phyloP scores from a whole-genome alignment of 768 basidiomycete species.

The Lentinula boryana region DNA sequence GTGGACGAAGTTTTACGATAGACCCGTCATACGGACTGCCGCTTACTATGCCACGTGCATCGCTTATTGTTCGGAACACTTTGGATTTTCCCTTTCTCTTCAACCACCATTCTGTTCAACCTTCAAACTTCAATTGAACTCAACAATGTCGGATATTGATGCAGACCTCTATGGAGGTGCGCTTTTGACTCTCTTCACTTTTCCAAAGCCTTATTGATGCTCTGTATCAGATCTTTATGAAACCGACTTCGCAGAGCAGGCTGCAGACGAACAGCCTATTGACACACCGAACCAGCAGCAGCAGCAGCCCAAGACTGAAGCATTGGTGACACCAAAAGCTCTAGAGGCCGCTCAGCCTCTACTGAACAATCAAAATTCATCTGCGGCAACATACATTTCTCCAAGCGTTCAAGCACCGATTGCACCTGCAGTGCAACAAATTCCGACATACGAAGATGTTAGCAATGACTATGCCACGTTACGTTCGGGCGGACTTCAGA shows the following conservation, averaged over 20 bases:
- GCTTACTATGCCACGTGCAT: neutral
- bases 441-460: slow-evolving; percentile 69
- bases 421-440: slow-evolving; percentile 73
- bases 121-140: slow-evolving; percentile 11
- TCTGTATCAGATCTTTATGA: slow-evolving; percentile 62
- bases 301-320: neutral
- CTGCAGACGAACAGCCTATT: slow-evolving; percentile 19
- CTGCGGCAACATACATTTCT: slow-evolving; percentile 7
- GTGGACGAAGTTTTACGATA: neutral
- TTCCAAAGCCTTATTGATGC: too few species aligned
- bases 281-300: slow-evolving; percentile 10
- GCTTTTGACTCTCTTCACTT: slow-evolving; percentile 15
- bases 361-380: neutral
- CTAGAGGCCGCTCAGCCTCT: slow-evolving; percentile 14
- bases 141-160: slow-evolving; percentile 72
- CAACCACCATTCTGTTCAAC: slow-evolving; percentile 5
- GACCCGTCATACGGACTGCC: neutral
- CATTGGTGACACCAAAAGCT: slow-evolving; percentile 17
- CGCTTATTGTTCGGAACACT: neutral
- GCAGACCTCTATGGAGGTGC: slow-evolving; percentile 87
- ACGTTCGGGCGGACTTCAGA: slow-evolving; percentile 25
- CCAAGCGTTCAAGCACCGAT: slow-evolving; percentile 43
- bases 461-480: slow-evolving; percentile 10
- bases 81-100: neutral
- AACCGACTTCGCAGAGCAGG: slow-evolving; percentile 48